A percentile compares a stretch with the other conserved stretches of the same genome.
Evolutionary conservation across 192 early-diverging fungal genomes (phyloP).

Genomic region (Coemansia sp.): DNA sequence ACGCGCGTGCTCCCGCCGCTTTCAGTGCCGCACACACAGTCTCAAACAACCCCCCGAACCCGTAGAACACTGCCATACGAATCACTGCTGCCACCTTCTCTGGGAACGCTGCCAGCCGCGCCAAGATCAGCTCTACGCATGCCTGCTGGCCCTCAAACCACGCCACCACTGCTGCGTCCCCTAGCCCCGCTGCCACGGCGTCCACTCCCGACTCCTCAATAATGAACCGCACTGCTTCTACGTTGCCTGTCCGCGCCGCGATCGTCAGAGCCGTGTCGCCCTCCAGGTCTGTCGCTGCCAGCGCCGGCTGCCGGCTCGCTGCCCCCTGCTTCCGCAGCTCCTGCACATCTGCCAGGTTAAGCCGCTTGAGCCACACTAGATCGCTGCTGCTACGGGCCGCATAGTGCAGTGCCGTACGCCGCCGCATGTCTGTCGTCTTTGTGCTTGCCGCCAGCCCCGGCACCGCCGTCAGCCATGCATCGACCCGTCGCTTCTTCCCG

Average conservation of each 20-base stretch:
- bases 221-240: conserved; percentile 35
- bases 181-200: conserved; percentile 23
- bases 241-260: conserved; percentile 36
- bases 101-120: conserved; percentile 23
- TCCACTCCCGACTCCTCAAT: conserved; percentile 38
- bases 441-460: conserved; percentile 20
- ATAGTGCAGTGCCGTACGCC: conserved; percentile 48
- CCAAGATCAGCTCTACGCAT: conserved; percentile 16
- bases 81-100: conserved; percentile 28
- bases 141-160: conserved; percentile 14
- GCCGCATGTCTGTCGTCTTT: conserved; percentile 24
- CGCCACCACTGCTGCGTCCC: conserved; percentile 26
- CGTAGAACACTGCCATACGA: conserved; percentile 40
- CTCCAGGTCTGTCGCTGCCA: conserved; percentile 26
- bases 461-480: conserved; percentile 45
- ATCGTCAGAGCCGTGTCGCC: conserved; percentile 50
- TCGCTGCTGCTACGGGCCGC: conserved; percentile 32
- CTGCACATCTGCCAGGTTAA: conserved; percentile 31
- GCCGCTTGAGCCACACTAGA: conserved; percentile 35
- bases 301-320: conserved; percentile 14
- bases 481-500: conserved; percentile 13
- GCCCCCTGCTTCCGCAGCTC: conserved; percentile 19
- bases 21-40: conserved; percentile 16
- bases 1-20: conserved; percentile 6
- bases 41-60: conserved; percentile 30